Conservation (phyloP, 352 stramenopile genomes). For the Phytophthora fragariae region DNA sequence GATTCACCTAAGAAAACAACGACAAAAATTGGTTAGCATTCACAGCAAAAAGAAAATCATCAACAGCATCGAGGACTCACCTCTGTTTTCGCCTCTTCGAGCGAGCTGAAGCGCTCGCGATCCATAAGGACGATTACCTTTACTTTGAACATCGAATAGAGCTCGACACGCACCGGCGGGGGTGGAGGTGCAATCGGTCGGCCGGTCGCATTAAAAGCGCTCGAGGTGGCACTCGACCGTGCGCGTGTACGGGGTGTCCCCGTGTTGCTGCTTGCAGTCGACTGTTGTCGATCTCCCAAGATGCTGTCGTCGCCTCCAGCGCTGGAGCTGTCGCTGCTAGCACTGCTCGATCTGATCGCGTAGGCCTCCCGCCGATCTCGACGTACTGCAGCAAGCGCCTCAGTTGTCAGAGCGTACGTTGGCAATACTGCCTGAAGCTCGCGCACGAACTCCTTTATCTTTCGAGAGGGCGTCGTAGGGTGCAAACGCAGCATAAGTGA, state of each 20-base stretch:
- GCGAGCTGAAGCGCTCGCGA: slow-evolving; percentile 52
- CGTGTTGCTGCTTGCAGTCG: slow-evolving; percentile 33
- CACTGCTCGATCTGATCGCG: slow-evolving; percentile 37
- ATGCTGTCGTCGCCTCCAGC: slow-evolving; percentile 36
- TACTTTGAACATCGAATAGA: slow-evolving; percentile 65
- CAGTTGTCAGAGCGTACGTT: slow-evolving; percentile 41
- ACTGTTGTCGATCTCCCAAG: slow-evolving; percentile 27
- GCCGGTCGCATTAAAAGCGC: slow-evolving; percentile 41
- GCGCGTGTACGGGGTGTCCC: slow-evolving; percentile 13
- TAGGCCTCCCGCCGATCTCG: slow-evolving; percentile 31
- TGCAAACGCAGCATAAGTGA: slow-evolving; percentile 57
- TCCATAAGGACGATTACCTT: slow-evolving; percentile 73
- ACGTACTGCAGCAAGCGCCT: slow-evolving; percentile 33
- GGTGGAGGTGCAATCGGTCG: slow-evolving; percentile 35
- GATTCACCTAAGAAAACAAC: slow-evolving; percentile 34
- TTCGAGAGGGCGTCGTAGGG: slow-evolving; percentile 46
- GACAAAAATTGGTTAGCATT: not conserved
- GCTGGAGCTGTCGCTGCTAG: slow-evolving; percentile 40
- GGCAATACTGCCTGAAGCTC: slow-evolving; percentile 44
- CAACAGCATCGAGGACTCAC: slow-evolving; percentile 29
- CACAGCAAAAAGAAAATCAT: not conserved
- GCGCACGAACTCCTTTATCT: slow-evolving; percentile 55
- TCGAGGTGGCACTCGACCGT: slow-evolving; percentile 35
- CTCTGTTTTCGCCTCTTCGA: slow-evolving; percentile 73
- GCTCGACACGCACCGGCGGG: slow-evolving; percentile 48